These are phyloP conservation scores for Schizonepeta tenuifolia DNA, from an alignment of 257 asterid species.

Conservation along the genomic window DNA sequence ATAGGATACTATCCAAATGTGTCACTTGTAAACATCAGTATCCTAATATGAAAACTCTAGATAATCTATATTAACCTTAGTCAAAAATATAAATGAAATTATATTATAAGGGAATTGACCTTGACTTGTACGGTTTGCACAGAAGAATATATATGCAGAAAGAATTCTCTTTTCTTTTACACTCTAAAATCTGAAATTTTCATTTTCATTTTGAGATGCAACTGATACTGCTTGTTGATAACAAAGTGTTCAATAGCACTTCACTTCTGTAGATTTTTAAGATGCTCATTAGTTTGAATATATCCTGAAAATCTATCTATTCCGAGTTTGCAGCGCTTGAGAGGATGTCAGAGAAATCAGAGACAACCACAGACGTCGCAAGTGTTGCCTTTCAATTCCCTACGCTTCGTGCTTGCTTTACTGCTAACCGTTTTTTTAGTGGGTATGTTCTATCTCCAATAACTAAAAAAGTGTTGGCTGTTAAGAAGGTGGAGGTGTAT, in stretches of 20 bases:
- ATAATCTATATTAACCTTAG: background rate
- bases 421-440: conserved; percentile 68
- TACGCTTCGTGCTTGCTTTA: conserved; percentile 58
- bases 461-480: conserved; percentile 13
- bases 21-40: background rate
- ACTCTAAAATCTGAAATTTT: background rate
- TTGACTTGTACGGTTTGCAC: background rate
- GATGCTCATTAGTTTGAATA: conserved; percentile 25
- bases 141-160: background rate
- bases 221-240: background rate
- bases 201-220: background rate
- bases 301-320: conserved; percentile 16
- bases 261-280: background rate
- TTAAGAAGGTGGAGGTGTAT: conserved; percentile 10
- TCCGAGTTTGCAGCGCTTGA: conserved; percentile 50
- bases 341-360: conserved; percentile 54
- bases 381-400: conserved; percentile 45
- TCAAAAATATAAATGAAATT: background rate
- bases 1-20: no score
- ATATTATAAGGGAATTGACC: background rate
- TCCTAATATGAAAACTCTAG: background rate
- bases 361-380: conserved; percentile 49
- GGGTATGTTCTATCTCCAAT: conserved; percentile 49
- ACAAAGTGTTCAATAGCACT: background rate
- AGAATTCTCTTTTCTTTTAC: background rate